Conservation (phyloP, 2,329 filamentous ascomycete genomes). For the Hymenotorrendiella dingleyae region DNA sequence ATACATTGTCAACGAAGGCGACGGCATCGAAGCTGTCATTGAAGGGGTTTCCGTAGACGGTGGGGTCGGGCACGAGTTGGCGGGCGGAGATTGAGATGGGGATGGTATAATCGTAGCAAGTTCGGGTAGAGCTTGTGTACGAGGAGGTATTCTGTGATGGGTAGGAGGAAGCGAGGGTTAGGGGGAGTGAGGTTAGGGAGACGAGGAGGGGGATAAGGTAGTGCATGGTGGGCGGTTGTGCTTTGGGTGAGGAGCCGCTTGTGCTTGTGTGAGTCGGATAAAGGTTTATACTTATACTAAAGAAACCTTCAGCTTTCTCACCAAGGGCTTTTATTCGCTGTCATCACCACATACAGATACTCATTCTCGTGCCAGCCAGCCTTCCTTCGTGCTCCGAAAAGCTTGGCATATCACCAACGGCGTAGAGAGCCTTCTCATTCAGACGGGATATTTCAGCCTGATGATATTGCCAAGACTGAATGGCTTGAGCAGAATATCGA, state of each 20-base stretch:
- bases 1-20: slow-evolving; percentile 3
- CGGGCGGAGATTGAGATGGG: neutral
- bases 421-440: too few species aligned
- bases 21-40: slow-evolving; percentile 6
- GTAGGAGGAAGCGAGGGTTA: neutral
- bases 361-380: too few species aligned
- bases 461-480: too few species aligned
- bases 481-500: too few species aligned
- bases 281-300: neutral
- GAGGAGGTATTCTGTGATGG: neutral
- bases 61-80: neutral
- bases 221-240: neutral
- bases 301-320: too few species aligned
- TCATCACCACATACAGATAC: too few species aligned
- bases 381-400: too few species aligned
- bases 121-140: neutral
- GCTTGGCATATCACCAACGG: too few species aligned
- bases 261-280: neutral
- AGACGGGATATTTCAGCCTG: too few species aligned
- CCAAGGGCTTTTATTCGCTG: too few species aligned
- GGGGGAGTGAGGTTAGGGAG: neutral
- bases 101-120: slow-evolving; percentile 4
- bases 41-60: slow-evolving; percentile 5
- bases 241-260: neutral
- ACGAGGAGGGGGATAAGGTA: neutral